Evolutionary conservation across 2,329 filamentous ascomycete species (phyloP).

Genomic region (Cryoendolithus antarcticus): DNA sequence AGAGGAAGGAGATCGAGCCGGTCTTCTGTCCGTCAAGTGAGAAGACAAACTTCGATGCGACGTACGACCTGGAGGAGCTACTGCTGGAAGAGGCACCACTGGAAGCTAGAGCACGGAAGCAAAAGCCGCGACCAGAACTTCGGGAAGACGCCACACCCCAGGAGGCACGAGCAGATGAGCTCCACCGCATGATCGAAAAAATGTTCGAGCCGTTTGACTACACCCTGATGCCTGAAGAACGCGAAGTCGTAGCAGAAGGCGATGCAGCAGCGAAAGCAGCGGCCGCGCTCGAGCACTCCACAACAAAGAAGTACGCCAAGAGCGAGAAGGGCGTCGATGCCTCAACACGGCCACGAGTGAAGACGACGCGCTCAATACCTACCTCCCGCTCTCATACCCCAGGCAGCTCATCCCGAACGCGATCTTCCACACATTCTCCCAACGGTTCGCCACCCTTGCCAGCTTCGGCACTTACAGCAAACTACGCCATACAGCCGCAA

Average conservation of each 20-base stretch:
- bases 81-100: constrained; percentile 87
- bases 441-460: constrained; percentile 36
- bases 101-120: constrained; percentile 80
- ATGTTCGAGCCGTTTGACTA: constrained; percentile 96
- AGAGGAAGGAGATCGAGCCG: constrained; percentile 77
- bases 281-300: not conserved
- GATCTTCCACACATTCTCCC: constrained; percentile 35
- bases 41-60: constrained; percentile 98
- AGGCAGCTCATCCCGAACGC: constrained; percentile 26
- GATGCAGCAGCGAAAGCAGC: constrained; percentile 1
- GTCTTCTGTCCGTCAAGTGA: constrained; percentile 89
- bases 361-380: constrained; percentile 16
- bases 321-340: constrained; percentile 5
- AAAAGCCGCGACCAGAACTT: constrained; percentile 83
- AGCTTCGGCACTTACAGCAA: constrained; percentile 8
- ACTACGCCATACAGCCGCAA: constrained; percentile 4
- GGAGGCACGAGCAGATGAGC: constrained; percentile 86
- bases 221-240: constrained; percentile 68
- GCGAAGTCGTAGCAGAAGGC: constrained; percentile 15
- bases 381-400: constrained; percentile 25
- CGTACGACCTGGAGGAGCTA: constrained; percentile 90
- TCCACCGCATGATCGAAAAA: constrained; percentile 82
- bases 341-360: constrained; percentile 2
- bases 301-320: constrained; percentile 7
- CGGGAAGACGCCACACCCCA: constrained; percentile 91